Percentiles rank a stretch among this genome's conserved stretches.
Conservation (phyloP, 768 basidiomycete species). For the Dendrothele bispora region DNA sequence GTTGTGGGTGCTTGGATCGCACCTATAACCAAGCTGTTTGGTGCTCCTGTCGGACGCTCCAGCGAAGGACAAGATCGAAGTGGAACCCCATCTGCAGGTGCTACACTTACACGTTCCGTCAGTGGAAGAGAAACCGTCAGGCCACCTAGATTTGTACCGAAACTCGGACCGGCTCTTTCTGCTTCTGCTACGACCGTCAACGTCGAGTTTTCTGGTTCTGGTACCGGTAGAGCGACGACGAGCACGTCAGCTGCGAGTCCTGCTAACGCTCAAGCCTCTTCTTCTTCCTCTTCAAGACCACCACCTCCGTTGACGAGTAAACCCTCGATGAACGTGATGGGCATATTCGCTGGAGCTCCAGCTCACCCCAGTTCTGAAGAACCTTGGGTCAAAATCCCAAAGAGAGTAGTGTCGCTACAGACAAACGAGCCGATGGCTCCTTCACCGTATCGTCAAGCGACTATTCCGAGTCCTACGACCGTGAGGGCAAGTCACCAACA, state of each 20-base stretch:
- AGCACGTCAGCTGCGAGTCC: conserved; percentile 29
- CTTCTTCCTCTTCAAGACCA: not conserved
- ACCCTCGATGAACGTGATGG: conserved; percentile 68
- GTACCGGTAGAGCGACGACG: conserved; percentile 55
- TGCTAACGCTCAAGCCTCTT: not conserved
- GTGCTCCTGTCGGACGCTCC: conserved; percentile 27
- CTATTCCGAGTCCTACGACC: conserved; percentile 8
- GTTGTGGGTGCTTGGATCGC: conserved; percentile 72
- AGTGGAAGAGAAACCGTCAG: conserved; percentile 22
- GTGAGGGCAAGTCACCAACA: conserved; percentile 22
- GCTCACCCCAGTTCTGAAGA: conserved; percentile 46
- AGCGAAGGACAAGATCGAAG: conserved; percentile 9
- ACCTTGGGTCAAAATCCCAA: conserved; percentile 73
- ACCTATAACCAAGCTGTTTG: conserved; percentile 81
- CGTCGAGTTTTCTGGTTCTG: conserved; percentile 88
- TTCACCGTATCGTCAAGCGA: conserved; percentile 20
- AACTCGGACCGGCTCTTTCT: conserved; percentile 80
- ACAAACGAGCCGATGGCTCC: no score
- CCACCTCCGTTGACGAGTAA: no score
- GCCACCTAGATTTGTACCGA: conserved; percentile 60
- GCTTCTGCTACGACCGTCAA: conserved; percentile 93
- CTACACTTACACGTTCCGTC: conserved; percentile 16
- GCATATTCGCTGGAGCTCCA: conserved; percentile 92
- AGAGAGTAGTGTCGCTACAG: conserved; percentile 29
- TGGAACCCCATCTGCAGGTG: conserved; percentile 12